These are phyloP conservation scores for Penicillium coffeae DNA, from an alignment of 495 filamentous ascomycete genomes.

Conservation along the genomic window DNA sequence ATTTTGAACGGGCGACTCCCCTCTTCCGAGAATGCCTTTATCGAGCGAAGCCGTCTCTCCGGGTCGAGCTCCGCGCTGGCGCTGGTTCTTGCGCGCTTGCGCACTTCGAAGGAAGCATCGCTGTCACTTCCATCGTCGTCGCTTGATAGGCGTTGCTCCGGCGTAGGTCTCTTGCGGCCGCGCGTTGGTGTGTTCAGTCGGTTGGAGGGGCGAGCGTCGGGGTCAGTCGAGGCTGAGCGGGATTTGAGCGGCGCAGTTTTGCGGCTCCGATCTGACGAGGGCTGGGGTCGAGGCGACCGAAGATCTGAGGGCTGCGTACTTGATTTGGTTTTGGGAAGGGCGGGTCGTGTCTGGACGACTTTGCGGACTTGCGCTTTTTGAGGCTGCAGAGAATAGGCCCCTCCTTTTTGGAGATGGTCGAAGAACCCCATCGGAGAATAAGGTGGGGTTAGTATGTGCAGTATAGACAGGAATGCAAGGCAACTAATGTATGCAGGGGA, in stretches of 20 bases:
- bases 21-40: constrained; percentile 57
- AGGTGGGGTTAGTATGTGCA: constrained; percentile 6
- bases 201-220: constrained; percentile 31
- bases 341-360: constrained; percentile 39
- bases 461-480: constrained; percentile 22
- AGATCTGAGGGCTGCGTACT: constrained; percentile 21
- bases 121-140: constrained; percentile 47
- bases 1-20: constrained; percentile 47
- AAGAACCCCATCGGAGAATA: constrained; percentile 48
- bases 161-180: constrained; percentile 43
- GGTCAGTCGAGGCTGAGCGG: constrained; percentile 32
- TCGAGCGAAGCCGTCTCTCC: constrained; percentile 56
- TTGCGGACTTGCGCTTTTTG: constrained; percentile 48
- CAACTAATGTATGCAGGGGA: constrained; percentile 18
- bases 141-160: constrained; percentile 45
- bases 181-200: constrained; percentile 34
- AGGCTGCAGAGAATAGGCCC: constrained; percentile 47
- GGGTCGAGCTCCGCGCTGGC: constrained; percentile 49
- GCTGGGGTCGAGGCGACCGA: constrained; percentile 19
- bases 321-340: constrained; percentile 24
- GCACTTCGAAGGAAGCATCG: constrained; percentile 43
- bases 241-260: constrained; percentile 27
- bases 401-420: constrained; percentile 53
- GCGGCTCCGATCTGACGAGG: constrained; percentile 22
- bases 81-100: constrained; percentile 43